Evolutionary conservation across 495 filamentous ascomycete species (phyloP), one percentile per base, ranked within the genome.

Genomic region (Lasiosphaeria hispida): DNA sequence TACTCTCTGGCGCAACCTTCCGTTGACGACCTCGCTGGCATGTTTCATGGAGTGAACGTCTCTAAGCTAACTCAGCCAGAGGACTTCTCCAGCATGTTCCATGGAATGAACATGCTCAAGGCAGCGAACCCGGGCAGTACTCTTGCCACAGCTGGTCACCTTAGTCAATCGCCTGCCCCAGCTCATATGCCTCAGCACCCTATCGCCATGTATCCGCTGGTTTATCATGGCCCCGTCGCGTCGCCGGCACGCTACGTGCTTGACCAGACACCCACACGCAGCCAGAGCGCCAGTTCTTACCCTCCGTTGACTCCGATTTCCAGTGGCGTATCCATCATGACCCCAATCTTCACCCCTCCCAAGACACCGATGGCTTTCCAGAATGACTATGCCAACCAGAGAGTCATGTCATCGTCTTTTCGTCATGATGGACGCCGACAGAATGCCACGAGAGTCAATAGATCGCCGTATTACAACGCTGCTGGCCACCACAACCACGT

Each of bases 401-500:
- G 63, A 62, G 60, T 43, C 19, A 64, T 72, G 41, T 64, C 72
- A 45, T 14, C 51, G 0, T 72, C 63, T 48, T 53, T 59, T 10
- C 65, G 73, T 23, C 14, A 51, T 7, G 69, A 73, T 19, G 35
- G 44, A 30, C 75, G 75, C 19, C 71, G 77, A 17, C 74, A 78
- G 52, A 72, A 74, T 59, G 72, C 74, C 30, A 72, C 66, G 60
- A 63, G 76, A 7, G 64, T 75, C 35, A 58, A 59, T 18, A 58
- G 75, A 58, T 68, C 75, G 9, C 72, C 77, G 7, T 72, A 71
- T 57, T 71, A 71, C 60, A 75, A 75, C 50, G 59, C 73, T 7
- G 63, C 70, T 19, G 69, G 75, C 43, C 81, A 85, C 57, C 84
- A 89, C 64, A 88, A 88, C 60, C 75, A 83, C 7, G 87, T 89